These are phyloP conservation scores for Komagataella pseudopastoris DNA, from an alignment of 805 yeast genomes.

Conservation along the genomic window DNA sequence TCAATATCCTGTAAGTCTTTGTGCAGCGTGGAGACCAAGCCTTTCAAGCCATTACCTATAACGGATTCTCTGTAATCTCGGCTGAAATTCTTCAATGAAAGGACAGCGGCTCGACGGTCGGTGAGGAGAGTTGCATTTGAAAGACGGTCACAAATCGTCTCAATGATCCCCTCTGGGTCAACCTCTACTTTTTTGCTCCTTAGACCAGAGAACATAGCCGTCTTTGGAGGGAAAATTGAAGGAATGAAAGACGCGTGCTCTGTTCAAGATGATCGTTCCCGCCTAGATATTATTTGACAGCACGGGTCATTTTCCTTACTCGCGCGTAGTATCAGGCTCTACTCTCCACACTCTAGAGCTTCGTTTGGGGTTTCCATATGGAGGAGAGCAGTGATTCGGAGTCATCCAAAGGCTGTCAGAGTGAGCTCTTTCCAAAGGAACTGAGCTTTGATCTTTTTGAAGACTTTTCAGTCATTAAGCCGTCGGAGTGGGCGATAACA, in stretches of 20 bases:
- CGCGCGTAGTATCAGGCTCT: neutral
- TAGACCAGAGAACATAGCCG: slow-evolving; percentile 21
- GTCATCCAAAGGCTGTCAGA: neutral
- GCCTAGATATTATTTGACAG: neutral
- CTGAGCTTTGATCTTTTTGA: neutral
- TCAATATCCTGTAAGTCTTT: slow-evolving; percentile 56
- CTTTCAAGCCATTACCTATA: slow-evolving; percentile 73
- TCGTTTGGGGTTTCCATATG: neutral
- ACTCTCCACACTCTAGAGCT: neutral
- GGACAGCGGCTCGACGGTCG: slow-evolving; percentile 84
- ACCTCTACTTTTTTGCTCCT: slow-evolving; percentile 21
- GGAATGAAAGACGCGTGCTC: neutral
- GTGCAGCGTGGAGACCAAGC: slow-evolving; percentile 49
- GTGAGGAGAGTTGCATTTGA: slow-evolving; percentile 68
- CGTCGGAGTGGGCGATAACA: neutral
- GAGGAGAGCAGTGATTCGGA: neutral
- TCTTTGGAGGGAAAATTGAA: slow-evolving; percentile 2
- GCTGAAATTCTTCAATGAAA: slow-evolving; percentile 79
- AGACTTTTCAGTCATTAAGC: neutral
- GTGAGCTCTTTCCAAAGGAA: neutral
- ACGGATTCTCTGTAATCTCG: slow-evolving; percentile 84
- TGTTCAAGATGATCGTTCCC: neutral
- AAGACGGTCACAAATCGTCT: slow-evolving; percentile 78
- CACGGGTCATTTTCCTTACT: neutral
- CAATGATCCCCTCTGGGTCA: slow-evolving; percentile 71